A percentile compares a stretch with the other conserved stretches of the same genome.
These are phyloP conservation scores for Phytophthora sojae DNA, from an alignment of 352 stramenopile genomes.

Conservation along the genomic window DNA sequence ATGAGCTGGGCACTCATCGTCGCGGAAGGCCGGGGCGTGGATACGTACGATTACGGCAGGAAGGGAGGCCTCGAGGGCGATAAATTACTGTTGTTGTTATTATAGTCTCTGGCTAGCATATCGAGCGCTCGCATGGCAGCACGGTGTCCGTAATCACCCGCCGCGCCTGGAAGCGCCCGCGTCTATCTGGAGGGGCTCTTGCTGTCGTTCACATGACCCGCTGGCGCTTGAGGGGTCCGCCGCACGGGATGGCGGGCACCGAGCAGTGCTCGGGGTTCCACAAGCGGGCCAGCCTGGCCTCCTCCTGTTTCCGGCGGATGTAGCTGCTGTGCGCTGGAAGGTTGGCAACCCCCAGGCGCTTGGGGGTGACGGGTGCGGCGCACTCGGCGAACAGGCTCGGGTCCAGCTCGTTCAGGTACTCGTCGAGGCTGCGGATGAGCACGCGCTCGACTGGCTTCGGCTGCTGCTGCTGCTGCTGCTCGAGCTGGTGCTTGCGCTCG, in stretches of 20 bases:
- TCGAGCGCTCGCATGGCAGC: background rate
- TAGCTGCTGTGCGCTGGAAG: constrained; percentile 42
- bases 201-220: constrained; percentile 41
- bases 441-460: constrained; percentile 24
- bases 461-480: constrained; percentile 34
- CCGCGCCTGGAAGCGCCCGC: background rate
- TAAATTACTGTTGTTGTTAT: constrained; percentile 29
- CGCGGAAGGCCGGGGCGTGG: background rate
- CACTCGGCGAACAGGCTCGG: constrained; percentile 48
- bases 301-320: constrained; percentile 51
- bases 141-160: constrained; percentile 13
- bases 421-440: constrained; percentile 53
- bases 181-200: constrained; percentile 22
- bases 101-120: constrained; percentile 11
- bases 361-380: constrained; percentile 1
- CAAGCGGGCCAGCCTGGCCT: constrained; percentile 36
- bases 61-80: constrained; percentile 15
- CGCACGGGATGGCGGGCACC: constrained; percentile 15
- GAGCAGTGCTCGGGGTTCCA: constrained; percentile 27
- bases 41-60: constrained; percentile 22
- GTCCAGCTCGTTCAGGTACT: constrained; percentile 67
- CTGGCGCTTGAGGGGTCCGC: constrained; percentile 31
- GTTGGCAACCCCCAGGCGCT: constrained; percentile 24
- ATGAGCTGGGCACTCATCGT: background rate
- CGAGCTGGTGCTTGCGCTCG: constrained; percentile 49